phyloP scores from a whole-genome alignment of 805 yeast species.

The Pichia nanzhaoensis region DNA sequence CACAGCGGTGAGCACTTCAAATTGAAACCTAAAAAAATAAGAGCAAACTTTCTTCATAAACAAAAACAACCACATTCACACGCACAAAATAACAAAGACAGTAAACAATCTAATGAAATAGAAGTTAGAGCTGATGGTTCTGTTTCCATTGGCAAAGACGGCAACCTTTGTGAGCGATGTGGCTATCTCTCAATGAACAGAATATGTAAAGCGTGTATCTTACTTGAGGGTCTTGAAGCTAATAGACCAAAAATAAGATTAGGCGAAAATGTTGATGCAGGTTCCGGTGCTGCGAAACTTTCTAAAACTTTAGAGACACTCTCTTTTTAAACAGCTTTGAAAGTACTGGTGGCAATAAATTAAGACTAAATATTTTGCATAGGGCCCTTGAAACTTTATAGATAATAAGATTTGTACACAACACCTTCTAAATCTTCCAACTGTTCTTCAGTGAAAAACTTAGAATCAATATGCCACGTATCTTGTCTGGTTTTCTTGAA shows the following conservation, averaged over 20 bases:
- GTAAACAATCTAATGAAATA: slow-evolving; percentile 30
- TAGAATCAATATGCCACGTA: slow-evolving; percentile 89
- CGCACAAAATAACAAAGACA: slow-evolving; percentile 33
- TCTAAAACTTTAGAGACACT: slow-evolving; percentile 58
- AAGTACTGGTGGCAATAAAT: background rate
- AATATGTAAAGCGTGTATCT: slow-evolving; percentile 88
- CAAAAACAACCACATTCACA: slow-evolving; percentile 4
- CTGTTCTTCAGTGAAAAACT: slow-evolving; percentile 67
- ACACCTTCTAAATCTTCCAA: slow-evolving; percentile 92
- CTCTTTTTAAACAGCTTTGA: slow-evolving; percentile 38
- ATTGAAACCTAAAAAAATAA: slow-evolving; percentile 50
- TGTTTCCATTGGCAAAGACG: slow-evolving; percentile 42
- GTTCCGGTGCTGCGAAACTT: slow-evolving; percentile 55
- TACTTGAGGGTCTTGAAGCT: slow-evolving; percentile 76
- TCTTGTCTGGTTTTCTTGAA: slow-evolving; percentile 92
- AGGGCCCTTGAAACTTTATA: slow-evolving; percentile 37
- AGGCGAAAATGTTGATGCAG: slow-evolving; percentile 38
- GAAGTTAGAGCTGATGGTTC: slow-evolving; percentile 60
- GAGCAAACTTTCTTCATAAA: slow-evolving; percentile 13
- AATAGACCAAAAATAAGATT: slow-evolving; percentile 60
- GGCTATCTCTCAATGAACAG: slow-evolving; percentile 86
- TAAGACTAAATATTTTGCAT: no score
- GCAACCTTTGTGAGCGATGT: slow-evolving; percentile 78
- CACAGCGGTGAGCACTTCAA: slow-evolving; percentile 86
- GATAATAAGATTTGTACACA: slow-evolving; percentile 85